Percentiles rank a stretch among this genome's conserved stretches.
These are phyloP conservation scores for Suillus clintonianus DNA, from an alignment of 768 basidiomycete species.

Conservation along the genomic window DNA sequence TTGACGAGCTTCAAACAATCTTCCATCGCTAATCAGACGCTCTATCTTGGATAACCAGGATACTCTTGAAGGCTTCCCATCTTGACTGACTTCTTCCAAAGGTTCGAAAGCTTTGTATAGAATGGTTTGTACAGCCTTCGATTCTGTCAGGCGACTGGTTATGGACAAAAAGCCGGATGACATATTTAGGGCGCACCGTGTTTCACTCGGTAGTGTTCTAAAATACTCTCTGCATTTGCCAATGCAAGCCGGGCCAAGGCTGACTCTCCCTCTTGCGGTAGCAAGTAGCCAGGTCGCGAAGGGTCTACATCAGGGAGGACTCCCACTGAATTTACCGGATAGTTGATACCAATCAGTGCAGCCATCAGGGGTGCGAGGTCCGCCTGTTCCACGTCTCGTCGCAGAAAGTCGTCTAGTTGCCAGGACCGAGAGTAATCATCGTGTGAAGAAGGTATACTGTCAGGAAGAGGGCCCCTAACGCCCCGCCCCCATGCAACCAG, in stretches of 20 bases:
- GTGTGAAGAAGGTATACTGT: slow-evolving; percentile 57
- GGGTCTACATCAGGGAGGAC: slow-evolving; percentile 77
- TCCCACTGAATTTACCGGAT: slow-evolving; percentile 84
- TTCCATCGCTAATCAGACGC: slow-evolving; percentile 38
- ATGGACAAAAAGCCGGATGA: not conserved
- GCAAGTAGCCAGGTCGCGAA: slow-evolving; percentile 58
- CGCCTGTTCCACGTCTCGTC: slow-evolving; percentile 82
- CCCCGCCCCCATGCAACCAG: slow-evolving; percentile 83
- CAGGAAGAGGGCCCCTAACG: slow-evolving; percentile 66
- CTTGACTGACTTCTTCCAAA: slow-evolving; percentile 38
- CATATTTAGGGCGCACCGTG: slow-evolving; percentile 50
- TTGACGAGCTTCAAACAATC: slow-evolving; percentile 52
- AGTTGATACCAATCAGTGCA: slow-evolving; percentile 65
- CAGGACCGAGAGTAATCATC: slow-evolving; percentile 71
- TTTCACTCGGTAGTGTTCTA: slow-evolving; percentile 79
- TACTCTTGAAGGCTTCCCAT: slow-evolving; percentile 36
- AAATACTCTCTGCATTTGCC: slow-evolving; percentile 67
- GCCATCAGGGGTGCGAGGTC: slow-evolving; percentile 82
- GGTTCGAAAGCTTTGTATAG: slow-evolving; percentile 63
- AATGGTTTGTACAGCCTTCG: slow-evolving; percentile 58
- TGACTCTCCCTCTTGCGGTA: slow-evolving; percentile 46
- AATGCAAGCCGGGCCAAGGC: slow-evolving; percentile 55
- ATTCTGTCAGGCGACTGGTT: slow-evolving; percentile 39
- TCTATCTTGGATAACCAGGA: slow-evolving; percentile 45
- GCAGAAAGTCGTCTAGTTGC: slow-evolving; percentile 55